Evolutionary conservation across 2,329 filamentous ascomycete species (phyloP).

Genomic region (Ilyonectria robusta): DNA sequence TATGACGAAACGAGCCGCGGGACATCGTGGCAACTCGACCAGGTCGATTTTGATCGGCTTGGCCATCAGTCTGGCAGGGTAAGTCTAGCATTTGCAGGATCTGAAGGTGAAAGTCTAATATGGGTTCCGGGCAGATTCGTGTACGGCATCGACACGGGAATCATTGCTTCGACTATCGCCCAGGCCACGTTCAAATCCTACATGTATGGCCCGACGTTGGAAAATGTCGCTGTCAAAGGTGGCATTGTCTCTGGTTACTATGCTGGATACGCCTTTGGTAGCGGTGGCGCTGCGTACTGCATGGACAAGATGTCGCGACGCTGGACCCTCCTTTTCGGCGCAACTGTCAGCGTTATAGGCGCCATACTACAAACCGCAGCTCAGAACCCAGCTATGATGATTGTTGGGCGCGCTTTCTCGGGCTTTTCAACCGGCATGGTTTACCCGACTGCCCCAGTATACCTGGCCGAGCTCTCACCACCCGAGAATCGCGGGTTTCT

Average conservation of each 20-base stretch:
- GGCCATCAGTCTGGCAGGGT: slow-evolving; percentile 29
- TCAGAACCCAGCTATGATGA: slow-evolving; percentile 56
- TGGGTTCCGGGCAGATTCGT: slow-evolving; percentile 11
- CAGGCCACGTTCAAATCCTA: slow-evolving; percentile 28
- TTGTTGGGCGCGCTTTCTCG: slow-evolving; percentile 58
- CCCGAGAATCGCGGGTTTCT: slow-evolving; percentile 60
- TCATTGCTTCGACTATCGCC: slow-evolving; percentile 29
- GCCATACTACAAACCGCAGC: slow-evolving; percentile 59
- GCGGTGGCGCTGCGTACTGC: slow-evolving; percentile 23
- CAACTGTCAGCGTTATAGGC: slow-evolving; percentile 49
- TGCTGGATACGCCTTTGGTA: slow-evolving; percentile 27
- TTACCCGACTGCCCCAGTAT: slow-evolving; percentile 47
- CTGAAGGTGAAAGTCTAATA: background rate
- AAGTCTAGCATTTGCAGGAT: background rate
- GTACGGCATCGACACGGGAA: slow-evolving; percentile 30
- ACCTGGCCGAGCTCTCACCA: slow-evolving; percentile 60
- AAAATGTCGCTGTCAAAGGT: slow-evolving; percentile 11
- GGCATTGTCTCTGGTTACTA: slow-evolving; percentile 33
- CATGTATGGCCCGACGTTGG: slow-evolving; percentile 27
- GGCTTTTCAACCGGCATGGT: slow-evolving; percentile 57
- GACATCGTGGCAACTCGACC: slow-evolving; percentile 28
- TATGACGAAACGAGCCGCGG: slow-evolving; percentile 10
- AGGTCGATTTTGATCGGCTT: slow-evolving; percentile 29
- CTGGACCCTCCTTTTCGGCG: slow-evolving; percentile 25
- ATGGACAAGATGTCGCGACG: slow-evolving; percentile 32